Evolutionary conservation across 768 basidiomycete genomes (phyloP).

Genomic region (Pholiota molesta): DNA sequence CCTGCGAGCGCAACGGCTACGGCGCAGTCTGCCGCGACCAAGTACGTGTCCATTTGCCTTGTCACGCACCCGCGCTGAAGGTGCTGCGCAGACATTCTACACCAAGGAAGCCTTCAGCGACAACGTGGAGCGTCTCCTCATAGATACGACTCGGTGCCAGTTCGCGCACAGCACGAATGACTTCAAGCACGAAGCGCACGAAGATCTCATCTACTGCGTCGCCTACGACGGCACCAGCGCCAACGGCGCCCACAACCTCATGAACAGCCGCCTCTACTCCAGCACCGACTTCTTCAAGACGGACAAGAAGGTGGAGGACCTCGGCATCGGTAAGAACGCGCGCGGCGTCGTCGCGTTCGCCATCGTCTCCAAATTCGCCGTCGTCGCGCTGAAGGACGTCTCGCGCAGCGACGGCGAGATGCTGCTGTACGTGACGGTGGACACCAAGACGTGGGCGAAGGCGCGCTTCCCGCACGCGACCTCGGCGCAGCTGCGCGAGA

Average conservation of each 20-base stretch:
- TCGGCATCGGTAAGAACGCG: slow-evolving; percentile 85
- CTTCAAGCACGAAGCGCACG: slow-evolving; percentile 77
- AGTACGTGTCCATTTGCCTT: slow-evolving; percentile 41
- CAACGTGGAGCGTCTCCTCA: slow-evolving; percentile 57
- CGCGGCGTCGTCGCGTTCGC: slow-evolving; percentile 93
- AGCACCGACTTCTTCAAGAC: slow-evolving; percentile 82
- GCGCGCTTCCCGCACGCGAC: slow-evolving; percentile 93
- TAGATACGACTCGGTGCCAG: slow-evolving; percentile 77
- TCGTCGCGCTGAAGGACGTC: slow-evolving; percentile 84
- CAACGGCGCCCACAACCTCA: slow-evolving; percentile 51
- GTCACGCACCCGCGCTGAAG: slow-evolving; percentile 2
- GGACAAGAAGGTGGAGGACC: slow-evolving; percentile 71
- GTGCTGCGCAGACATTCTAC: slow-evolving; percentile 72
- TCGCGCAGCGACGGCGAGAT: slow-evolving; percentile 64
- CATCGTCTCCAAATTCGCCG: slow-evolving; percentile 89
- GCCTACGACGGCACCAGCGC: slow-evolving; percentile 70
- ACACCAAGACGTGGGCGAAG: slow-evolving; percentile 83
- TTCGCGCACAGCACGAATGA: slow-evolving; percentile 89
- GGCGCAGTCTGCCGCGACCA: slow-evolving; percentile 68
- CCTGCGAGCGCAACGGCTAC: slow-evolving; percentile 61
- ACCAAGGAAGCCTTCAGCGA: slow-evolving; percentile 83
- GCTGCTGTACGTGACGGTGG: slow-evolving; percentile 84
- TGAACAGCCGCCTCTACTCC: slow-evolving; percentile 76
- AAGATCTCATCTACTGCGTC: slow-evolving; percentile 86
- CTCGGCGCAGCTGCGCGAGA: slow-evolving; percentile 77